phyloP scores from a whole-genome alignment of 805 yeast species.

The Nematodospora valgi region DNA sequence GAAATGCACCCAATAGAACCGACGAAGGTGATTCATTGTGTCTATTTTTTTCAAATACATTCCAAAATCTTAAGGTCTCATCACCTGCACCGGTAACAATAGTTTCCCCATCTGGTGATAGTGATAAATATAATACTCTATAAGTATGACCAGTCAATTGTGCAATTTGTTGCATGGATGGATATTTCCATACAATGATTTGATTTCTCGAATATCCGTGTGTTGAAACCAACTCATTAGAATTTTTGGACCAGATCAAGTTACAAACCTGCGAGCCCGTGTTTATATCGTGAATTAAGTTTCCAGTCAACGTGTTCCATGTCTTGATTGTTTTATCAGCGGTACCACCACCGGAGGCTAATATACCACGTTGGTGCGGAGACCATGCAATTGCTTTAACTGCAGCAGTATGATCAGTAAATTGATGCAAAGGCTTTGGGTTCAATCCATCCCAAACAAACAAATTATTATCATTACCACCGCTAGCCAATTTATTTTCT shows the following conservation, averaged over 20 bases:
- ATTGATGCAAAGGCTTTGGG: constrained; percentile 64
- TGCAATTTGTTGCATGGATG: constrained; percentile 88
- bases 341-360: constrained; percentile 97
- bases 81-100: constrained; percentile 99
- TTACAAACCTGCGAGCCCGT: constrained; percentile 97
- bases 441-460: constrained; percentile 84
- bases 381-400: constrained; percentile 98
- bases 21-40: constrained; percentile 57
- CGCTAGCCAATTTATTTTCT: constrained; percentile 88
- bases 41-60: constrained; percentile 78
- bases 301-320: constrained; percentile 87
- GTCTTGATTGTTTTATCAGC: constrained; percentile 86
- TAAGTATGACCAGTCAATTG: constrained; percentile 92
- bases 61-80: constrained; percentile 95
- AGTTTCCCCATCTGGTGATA: constrained; percentile 95
- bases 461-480: constrained; percentile 89
- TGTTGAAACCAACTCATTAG: constrained; percentile 89
- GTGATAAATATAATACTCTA: constrained; percentile 81
- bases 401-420: constrained; percentile 87
- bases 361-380: constrained; percentile 89
- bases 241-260: constrained; percentile 86
- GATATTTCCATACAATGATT: constrained; percentile 90
- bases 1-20: constrained; percentile 68
- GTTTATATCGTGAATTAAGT: constrained; percentile 72
- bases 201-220: constrained; percentile 94